A percentile compares a stretch with the other conserved stretches of the same genome.
Evolutionary conservation across 2,329 filamentous ascomycete genomes (phyloP).

Genomic region (Fusarium fracticaudum): DNA sequence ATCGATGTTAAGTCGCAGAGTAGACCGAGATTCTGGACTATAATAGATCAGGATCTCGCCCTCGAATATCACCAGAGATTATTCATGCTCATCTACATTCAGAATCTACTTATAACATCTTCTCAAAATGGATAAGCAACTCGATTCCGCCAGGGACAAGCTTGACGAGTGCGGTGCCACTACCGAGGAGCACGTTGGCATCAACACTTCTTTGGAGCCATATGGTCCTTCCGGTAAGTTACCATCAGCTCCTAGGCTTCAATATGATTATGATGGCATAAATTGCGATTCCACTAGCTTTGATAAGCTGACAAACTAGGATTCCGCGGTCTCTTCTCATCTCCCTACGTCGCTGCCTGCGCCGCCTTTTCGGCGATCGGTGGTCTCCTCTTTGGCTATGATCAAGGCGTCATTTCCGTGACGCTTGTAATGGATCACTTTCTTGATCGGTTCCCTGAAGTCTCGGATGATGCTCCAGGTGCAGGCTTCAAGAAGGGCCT

Average conservation of each 20-base stretch:
- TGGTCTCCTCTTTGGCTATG: slow-evolving; percentile 52
- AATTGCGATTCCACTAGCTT: background rate
- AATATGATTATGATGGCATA: too few relatives aligned
- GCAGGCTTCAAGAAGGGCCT: slow-evolving; percentile 53
- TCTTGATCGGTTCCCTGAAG: slow-evolving; percentile 46
- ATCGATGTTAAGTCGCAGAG: background rate
- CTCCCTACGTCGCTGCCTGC: slow-evolving; percentile 47
- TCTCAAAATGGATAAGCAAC: background rate
- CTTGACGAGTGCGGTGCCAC: background rate
- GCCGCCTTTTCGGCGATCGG: slow-evolving; percentile 50
- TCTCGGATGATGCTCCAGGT: slow-evolving; percentile 48
- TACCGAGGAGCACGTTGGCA: background rate
- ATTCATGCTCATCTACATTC: background rate
- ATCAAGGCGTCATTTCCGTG: slow-evolving; percentile 54
- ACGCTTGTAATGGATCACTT: slow-evolving; percentile 51
- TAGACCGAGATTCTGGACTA: background rate
- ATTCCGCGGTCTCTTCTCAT: slow-evolving; percentile 46
- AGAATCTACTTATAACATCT: background rate
- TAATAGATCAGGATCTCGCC: background rate
- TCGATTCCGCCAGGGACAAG: background rate
- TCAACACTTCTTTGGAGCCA: background rate
- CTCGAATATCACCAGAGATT: background rate
- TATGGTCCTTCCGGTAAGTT: slow-evolving; percentile 11
- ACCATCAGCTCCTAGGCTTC: accelerated
- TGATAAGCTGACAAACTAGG: slow-evolving; percentile 24